phyloP scores from a whole-genome alignment of 495 filamentous ascomycete genomes.

The Daldinia vernicosa region DNA sequence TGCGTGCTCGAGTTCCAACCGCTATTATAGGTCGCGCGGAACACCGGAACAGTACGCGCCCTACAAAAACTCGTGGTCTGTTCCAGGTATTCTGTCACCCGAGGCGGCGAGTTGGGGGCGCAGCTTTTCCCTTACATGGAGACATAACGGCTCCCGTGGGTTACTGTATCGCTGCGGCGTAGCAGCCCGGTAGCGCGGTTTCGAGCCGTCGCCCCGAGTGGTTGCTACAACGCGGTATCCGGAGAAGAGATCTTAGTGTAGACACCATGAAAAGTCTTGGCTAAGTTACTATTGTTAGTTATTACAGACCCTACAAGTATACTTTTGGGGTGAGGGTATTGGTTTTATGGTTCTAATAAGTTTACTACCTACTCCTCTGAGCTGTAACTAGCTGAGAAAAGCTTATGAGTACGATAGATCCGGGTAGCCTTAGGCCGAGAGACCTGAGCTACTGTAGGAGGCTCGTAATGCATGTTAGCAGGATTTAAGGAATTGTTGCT shows the following conservation, averaged over 20 bases:
- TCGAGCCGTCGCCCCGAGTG: conserved; percentile 1
- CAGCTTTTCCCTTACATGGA: background rate
- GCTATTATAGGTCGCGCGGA: background rate
- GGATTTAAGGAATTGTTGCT: background rate
- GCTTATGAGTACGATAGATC: background rate
- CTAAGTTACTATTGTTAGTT: background rate
- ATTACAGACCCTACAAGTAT: background rate
- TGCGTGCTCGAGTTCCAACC: background rate
- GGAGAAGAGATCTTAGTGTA: background rate
- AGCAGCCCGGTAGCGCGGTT: conserved; percentile 6
- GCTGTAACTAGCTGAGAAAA: background rate
- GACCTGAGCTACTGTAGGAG: background rate
- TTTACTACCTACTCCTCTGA: background rate
- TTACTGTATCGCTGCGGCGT: conserved; percentile 4
- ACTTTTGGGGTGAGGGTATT: background rate
- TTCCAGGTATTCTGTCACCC: background rate
- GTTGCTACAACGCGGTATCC: background rate
- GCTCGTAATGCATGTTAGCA: background rate
- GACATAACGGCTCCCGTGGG: background rate
- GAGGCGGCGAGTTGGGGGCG: background rate
- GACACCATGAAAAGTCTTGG: background rate
- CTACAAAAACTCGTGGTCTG: background rate
- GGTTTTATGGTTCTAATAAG: background rate
- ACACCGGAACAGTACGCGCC: conserved; percentile 5
- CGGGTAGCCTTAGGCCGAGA: background rate